Base-by-base conservation (phyloP, 805 yeast species). In the Lipomyces mesembrius region DNA sequence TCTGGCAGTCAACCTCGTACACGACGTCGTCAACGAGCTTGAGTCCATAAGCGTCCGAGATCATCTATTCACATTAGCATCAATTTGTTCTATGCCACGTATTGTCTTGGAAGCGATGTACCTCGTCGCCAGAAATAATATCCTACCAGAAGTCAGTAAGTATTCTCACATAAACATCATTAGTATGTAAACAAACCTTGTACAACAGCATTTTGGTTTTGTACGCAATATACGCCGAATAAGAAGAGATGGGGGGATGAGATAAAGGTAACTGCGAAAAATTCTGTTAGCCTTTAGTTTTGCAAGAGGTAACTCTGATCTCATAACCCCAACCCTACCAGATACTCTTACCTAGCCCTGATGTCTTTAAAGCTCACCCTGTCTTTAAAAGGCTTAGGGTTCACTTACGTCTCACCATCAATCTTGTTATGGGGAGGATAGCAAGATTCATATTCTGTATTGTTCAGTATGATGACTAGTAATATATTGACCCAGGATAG, bases 21-120 rank as follows among this genome's bases (percentile, higher is more conserved):
- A 95, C 92, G 77, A 85, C 98, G 74, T 86, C 91, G 78, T 91
- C 97, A 74, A 95, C 98, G 81, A 83, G 84, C 79, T 84, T 88
- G 81, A 86, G 79, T 82, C 91, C 96, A 87, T 93, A 95, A 79
- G 99, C 99, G 80, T 93, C 98, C 74, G 99, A 95, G 83, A 94
- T 67, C 73, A 81, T 77, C 87, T 94, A 34, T 20, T 43, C 49
- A 11, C 22, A n/a, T 43, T 43, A 43, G 49, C 20, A 43, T 43
- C 49, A 0, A 37, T 11, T 37, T 12, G 7, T 29, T 29, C 2
- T 4, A 37, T 37, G 43, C 43, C 17, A 37, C 34, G 29, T 37
- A 35, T 34, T 14, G 43, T 22, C 34, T 7, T n/a, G 6, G 43
- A 32, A 43, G 34, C 37, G n/a, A 8, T 61, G 56, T 62, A 65